A percentile compares a stretch with the other conserved stretches of the same genome.
Conservation (phyloP, 106 monocot species). For the Cymbidium sinense region DNA sequence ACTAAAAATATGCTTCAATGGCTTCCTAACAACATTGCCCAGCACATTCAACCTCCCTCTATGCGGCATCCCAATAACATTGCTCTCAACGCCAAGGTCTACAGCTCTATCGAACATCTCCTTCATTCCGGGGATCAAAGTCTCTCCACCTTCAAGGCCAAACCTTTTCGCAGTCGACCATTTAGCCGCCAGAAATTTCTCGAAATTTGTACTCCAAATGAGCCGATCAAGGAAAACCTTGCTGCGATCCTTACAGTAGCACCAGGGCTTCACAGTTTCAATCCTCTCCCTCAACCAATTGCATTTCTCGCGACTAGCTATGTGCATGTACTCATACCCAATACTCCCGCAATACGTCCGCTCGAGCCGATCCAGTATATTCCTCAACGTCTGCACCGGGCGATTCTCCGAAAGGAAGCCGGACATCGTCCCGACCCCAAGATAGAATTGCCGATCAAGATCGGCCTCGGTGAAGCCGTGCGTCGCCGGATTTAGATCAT, state of each 20-base stretch:
- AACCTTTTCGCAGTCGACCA: conserved; percentile 75
- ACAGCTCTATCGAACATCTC: conserved; percentile 74
- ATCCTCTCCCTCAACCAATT: conserved; percentile 83
- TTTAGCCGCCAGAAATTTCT: conserved; percentile 73
- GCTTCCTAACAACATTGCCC: conserved; percentile 77
- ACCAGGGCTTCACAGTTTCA: conserved; percentile 46
- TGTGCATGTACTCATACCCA: conserved; percentile 95
- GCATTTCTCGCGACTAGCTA: conserved; percentile 61
- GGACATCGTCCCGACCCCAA: conserved; percentile 77
- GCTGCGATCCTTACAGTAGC: conserved; percentile 37
- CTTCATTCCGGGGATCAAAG: conserved; percentile 80
- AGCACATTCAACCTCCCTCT: conserved; percentile 75
- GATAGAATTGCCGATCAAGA: conserved; percentile 70
- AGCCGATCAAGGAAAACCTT: conserved; percentile 71
- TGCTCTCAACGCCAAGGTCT: conserved; percentile 64
- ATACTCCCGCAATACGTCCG: conserved; percentile 67
- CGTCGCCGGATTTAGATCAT: conserved; percentile 30
- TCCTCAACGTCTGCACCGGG: conserved; percentile 59
- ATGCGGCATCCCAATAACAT: conserved; percentile 77
- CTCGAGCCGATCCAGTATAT: conserved; percentile 50
- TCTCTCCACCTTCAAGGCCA: conserved; percentile 78
- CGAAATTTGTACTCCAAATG: conserved; percentile 77
- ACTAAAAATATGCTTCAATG: conserved; percentile 62
- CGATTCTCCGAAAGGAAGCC: conserved; percentile 82
- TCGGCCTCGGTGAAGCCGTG: conserved; percentile 75